Evolutionary conservation across 2,329 filamentous ascomycete species (phyloP).

Genomic region (Pseudogymnoascus sp.): DNA sequence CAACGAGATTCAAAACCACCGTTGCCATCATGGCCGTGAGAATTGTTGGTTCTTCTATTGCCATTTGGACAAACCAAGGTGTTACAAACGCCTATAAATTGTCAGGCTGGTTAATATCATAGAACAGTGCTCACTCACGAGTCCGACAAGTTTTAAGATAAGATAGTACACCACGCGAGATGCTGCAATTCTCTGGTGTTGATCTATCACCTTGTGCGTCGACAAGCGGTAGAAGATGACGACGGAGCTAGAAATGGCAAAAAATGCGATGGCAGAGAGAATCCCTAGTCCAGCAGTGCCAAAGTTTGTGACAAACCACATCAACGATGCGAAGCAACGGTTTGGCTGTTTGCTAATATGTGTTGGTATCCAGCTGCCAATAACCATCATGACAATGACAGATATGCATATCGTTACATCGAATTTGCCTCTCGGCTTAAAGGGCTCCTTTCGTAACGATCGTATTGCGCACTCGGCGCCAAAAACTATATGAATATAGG

Average conservation of each 20-base stretch:
- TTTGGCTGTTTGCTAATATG: constrained; percentile 46
- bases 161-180: constrained; percentile 62
- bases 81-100: constrained; percentile 44
- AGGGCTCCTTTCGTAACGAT: constrained; percentile 45
- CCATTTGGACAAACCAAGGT: constrained; percentile 54
- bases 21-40: constrained; percentile 54
- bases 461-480: constrained; percentile 52
- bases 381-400: constrained; percentile 40
- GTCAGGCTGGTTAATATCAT: constrained; percentile 22
- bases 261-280: constrained; percentile 40
- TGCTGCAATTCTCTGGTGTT: constrained; percentile 51
- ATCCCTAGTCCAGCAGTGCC: constrained; percentile 48
- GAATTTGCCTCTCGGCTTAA: constrained; percentile 51
- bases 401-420: constrained; percentile 48
- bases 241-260: constrained; percentile 42
- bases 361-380: constrained; percentile 51
- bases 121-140: constrained; percentile 37
- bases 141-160: constrained; percentile 45
- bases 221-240: constrained; percentile 50
- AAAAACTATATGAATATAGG: constrained; percentile 57
- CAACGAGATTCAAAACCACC: constrained; percentile 57
- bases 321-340: constrained; percentile 57
- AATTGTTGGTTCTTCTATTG: constrained; percentile 38
- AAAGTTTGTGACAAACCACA: constrained; percentile 58
- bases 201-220: constrained; percentile 44